Evolutionary conservation across 345 rosid species (phyloP).

Genomic region (Arabidopsis thaliana): TAIR10.1 NC_003075.7:10950501-10951000

Average conservation of each 20-base stretch:
- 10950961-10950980: slow-evolving; percentile 62
- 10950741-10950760: slow-evolving; percentile 74
- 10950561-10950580: slow-evolving; percentile 74
- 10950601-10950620: slow-evolving; percentile 69
- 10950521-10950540: slow-evolving; percentile 79
- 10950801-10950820: slow-evolving; percentile 81
- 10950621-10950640: slow-evolving; percentile 71
- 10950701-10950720: slow-evolving; percentile 65
- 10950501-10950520: slow-evolving; percentile 81
- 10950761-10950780: slow-evolving; percentile 66
- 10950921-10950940: slow-evolving; percentile 67
- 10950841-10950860: slow-evolving; percentile 60
- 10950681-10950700: slow-evolving; percentile 78
- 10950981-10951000: slow-evolving; percentile 62
- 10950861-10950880: slow-evolving; percentile 79
- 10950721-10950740: slow-evolving; percentile 82
- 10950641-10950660: slow-evolving; percentile 71
- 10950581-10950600: slow-evolving; percentile 72
- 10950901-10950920: slow-evolving; percentile 68
- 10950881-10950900: slow-evolving; percentile 92
- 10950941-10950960: slow-evolving; percentile 92
- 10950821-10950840: slow-evolving; percentile 74
- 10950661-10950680: slow-evolving; percentile 65
- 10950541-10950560: slow-evolving; percentile 60
- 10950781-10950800: slow-evolving; percentile 71